Base-by-base conservation (phyloP, 2,329 filamentous ascomycete species). In the Aspergillus fumigatus region DNA sequence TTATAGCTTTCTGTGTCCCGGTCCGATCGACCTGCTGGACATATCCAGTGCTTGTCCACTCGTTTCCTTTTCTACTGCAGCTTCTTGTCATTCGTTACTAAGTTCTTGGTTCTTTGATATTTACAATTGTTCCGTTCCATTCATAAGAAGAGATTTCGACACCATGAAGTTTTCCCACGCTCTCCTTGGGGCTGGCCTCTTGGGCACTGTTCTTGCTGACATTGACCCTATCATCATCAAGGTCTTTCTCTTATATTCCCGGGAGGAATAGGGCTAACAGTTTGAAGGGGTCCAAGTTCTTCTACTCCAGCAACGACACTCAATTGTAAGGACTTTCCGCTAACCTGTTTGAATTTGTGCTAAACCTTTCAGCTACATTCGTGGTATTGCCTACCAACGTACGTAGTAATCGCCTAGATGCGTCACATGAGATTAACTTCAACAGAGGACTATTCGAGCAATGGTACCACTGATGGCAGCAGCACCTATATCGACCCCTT, bases 311-410 rank as follows among this genome's bases (percentile, higher is more conserved):
- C 72, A 88, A 87, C 73, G 86, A 86, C 69, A 87, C 84, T 17
- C 82, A 89, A 77, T 89, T 88, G 78, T 38, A 17, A 38, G 32
- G 32, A 17, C 14, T 17, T 8, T 38, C 14, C 32, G 14, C 14
- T 38, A 7, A 3, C 17, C 2, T 38, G 0, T 38, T 14, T 35
- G 14, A 2, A 38, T 6, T 38, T 2, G 2, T 38, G 14, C 32
- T 38, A 38, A 38, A 17, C 1, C 14, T 17, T 17, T 7, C 32
- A 38, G 32, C 32, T 95, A 86, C 81, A 90, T 97, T 75, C 89
- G 88, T 76, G 93, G 93, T 77, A 81, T 97, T 67, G 93, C 92
- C 64, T 97, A 97, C 78, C 93, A 97, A 80, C 85, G 32, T 38
- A 17, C 11, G 32, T 38, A 2, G 7, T 17, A 2, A 0, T 4